phyloP scores from a whole-genome alignment of 2,329 filamentous ascomycete genomes.

The Ceratocystis papillata region DNA sequence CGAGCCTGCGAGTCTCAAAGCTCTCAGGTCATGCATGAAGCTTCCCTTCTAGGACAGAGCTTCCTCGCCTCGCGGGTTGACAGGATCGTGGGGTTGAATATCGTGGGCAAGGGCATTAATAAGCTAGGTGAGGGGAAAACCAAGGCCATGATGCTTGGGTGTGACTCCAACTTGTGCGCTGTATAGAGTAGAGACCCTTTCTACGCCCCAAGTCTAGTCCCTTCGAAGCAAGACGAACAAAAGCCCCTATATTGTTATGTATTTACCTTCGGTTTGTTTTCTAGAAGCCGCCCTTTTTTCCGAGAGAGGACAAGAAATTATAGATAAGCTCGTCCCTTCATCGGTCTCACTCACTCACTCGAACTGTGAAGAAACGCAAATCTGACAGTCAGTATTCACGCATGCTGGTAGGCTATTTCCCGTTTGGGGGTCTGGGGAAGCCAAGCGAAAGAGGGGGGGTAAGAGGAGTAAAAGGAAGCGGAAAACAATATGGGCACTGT shows the following conservation, averaged over 20 bases:
- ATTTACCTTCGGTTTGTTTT: neutral
- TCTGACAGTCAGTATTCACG: neutral
- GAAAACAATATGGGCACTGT: neutral
- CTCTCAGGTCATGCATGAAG: neutral
- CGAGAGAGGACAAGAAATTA: neutral
- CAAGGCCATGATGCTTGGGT: neutral
- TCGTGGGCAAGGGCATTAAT: neutral
- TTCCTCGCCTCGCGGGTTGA: neutral
- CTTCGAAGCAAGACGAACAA: neutral
- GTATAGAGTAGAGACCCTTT: neutral
- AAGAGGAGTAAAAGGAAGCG: neutral
- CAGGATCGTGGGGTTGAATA: neutral
- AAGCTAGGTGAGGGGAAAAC: neutral
- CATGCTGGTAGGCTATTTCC: neutral
- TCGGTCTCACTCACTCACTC: neutral
- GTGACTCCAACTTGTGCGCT: neutral
- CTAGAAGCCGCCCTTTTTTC: neutral
- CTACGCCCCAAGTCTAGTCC: neutral
- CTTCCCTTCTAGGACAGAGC: conserved; percentile 8
- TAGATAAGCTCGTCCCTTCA: neutral
- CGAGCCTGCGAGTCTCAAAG: neutral
- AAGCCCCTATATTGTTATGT: neutral
- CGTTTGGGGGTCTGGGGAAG: neutral
- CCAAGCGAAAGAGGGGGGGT: neutral
- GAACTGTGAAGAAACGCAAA: neutral